Percentiles rank a stretch among this genome's conserved stretches.
Conservation (phyloP, 2,329 filamentous ascomycete genomes). For the Peltaster fructicola region DNA sequence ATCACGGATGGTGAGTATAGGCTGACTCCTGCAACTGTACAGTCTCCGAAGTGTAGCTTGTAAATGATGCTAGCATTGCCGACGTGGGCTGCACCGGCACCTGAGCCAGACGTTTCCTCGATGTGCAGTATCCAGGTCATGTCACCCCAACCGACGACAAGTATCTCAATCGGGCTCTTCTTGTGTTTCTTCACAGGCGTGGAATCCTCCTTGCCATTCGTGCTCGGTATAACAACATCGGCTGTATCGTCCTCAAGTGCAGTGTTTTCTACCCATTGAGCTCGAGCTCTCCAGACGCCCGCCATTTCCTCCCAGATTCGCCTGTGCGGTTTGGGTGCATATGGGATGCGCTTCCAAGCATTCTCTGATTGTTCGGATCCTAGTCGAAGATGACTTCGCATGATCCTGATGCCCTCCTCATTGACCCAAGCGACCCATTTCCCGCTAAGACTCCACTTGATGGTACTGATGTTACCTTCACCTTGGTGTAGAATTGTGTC, state of each 20-base stretch:
- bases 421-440: conserved; percentile 93
- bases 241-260: conserved; percentile 49
- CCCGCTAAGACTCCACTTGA: conserved; percentile 87
- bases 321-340: conserved; percentile 74
- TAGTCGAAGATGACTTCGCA: conserved; percentile 73
- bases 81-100: conserved; percentile 50
- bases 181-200: conserved; percentile 6
- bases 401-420: conserved; percentile 93
- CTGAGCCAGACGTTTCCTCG: conserved; percentile 47
- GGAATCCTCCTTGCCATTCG: conserved; percentile 14
- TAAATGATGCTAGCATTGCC: conserved; percentile 82
- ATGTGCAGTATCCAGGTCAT: conserved; percentile 94
- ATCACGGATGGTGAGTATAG: conserved; percentile 86
- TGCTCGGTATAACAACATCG: conserved; percentile 14
- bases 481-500: conserved; percentile 81
- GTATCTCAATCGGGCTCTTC: conserved; percentile 42
- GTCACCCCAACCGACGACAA: conserved; percentile 88
- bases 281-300: conserved; percentile 77
- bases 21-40: conserved; percentile 91
- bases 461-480: conserved; percentile 75
- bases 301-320: conserved; percentile 94
- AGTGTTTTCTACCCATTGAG: conserved; percentile 83
- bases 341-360: conserved; percentile 87
- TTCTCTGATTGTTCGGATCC: conserved; percentile 60
- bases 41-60: conserved; percentile 79